Evolutionary conservation across 164 flowering plant genomes (phyloP).

Genomic region (Umbilicus rupestris): DNA sequence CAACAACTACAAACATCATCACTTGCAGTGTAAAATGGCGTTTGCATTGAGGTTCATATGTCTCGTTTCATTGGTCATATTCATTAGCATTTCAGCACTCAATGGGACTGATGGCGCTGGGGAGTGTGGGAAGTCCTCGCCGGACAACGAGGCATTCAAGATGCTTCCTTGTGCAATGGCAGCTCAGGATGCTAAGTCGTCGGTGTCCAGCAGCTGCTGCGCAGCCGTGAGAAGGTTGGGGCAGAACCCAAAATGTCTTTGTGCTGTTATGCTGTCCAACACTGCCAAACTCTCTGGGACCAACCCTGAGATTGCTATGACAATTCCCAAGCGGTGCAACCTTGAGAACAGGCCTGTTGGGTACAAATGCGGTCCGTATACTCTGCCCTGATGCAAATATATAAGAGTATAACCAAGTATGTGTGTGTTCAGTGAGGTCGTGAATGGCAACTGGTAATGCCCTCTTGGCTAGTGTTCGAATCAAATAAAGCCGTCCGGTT

Average conservation of each 20-base stretch:
- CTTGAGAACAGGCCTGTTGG: constrained; percentile 54
- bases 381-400: not conserved
- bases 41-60: constrained; percentile 13
- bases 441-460: too few species aligned
- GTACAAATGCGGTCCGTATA: constrained; percentile 24
- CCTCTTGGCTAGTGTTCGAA: too few species aligned
- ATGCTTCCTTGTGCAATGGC: constrained; percentile 43
- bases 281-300: constrained; percentile 44
- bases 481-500: too few species aligned
- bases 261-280: constrained; percentile 65
- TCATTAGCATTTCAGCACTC: constrained; percentile 15
- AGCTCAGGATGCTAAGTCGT: constrained; percentile 31
- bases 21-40: constrained; percentile 1
- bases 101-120: constrained; percentile 15
- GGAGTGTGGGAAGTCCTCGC: constrained; percentile 38
- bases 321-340: constrained; percentile 69
- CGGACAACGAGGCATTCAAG: constrained; percentile 38
- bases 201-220: constrained; percentile 36
- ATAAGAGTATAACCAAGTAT: too few species aligned
- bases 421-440: too few species aligned
- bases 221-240: constrained; percentile 32
- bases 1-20: not conserved
- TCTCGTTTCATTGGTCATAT: constrained; percentile 11
- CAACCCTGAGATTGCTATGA: constrained; percentile 47
- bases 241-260: constrained; percentile 56